phyloP scores from a whole-genome alignment of 305 asterid species.

The Fraxinus nigra region DNA sequence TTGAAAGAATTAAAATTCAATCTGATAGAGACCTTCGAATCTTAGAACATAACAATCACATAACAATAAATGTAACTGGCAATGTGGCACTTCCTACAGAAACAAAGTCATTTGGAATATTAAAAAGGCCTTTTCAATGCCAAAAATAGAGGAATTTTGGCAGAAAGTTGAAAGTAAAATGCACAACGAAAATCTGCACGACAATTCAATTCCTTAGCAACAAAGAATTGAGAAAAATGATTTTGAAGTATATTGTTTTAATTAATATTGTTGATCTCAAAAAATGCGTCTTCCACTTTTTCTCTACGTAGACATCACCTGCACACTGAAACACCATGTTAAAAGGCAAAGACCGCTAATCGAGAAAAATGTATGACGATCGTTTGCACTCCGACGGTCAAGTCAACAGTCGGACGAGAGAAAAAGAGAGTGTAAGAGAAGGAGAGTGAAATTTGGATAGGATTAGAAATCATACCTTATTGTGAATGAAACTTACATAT shows the following conservation, averaged over 20 bases:
- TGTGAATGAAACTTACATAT: too few relatives aligned
- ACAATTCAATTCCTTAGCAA: slow-evolving; percentile 26
- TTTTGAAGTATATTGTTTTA: background rate
- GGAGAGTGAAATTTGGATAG: too few relatives aligned
- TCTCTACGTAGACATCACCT: too few relatives aligned
- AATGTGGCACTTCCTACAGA: background rate
- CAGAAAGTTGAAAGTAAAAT: background rate
- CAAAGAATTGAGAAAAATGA: slow-evolving; percentile 14
- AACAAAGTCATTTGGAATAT: slow-evolving; percentile 11
- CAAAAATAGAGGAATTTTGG: slow-evolving; percentile 13
- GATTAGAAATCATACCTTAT: too few relatives aligned
- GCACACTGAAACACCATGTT: too few relatives aligned
- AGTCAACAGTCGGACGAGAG: too few relatives aligned
- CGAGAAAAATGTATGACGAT: too few relatives aligned
- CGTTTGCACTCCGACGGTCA: too few relatives aligned
- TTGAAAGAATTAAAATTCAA: background rate
- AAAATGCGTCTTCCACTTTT: too few relatives aligned
- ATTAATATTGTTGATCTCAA: background rate
- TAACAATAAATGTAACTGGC: background rate
- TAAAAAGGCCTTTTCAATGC: background rate
- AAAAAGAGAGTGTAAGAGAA: too few relatives aligned
- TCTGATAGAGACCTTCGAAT: background rate
- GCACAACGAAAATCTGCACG: slow-evolving; percentile 11
- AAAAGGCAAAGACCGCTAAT: too few relatives aligned
- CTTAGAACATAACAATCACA: background rate